phyloP scores from a whole-genome alignment of 768 basidiomycete species.

The Tremella yokohamensis region DNA sequence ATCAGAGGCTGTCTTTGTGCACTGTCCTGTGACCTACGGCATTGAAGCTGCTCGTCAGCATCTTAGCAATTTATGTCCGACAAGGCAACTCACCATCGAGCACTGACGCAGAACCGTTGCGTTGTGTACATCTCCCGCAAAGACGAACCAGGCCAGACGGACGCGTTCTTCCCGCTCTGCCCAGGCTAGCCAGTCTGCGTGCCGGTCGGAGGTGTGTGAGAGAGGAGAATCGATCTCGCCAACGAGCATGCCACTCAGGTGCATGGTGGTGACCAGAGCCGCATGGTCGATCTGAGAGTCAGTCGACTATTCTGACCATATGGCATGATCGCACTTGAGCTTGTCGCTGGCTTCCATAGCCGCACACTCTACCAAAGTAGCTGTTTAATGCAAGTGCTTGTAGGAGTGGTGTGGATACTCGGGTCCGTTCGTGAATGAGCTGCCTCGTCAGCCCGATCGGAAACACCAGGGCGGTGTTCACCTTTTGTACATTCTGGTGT shows the following conservation, averaged over 20 bases:
- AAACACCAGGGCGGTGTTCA: too few species aligned
- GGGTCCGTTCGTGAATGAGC: neutral
- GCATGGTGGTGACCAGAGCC: neutral
- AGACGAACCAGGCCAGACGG: constrained; percentile 10
- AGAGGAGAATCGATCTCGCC: neutral
- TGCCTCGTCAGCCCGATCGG: too few species aligned
- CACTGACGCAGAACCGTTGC: constrained; percentile 7
- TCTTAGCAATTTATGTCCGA: neutral
- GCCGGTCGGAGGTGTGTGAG: neutral
- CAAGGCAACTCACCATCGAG: constrained; percentile 2
- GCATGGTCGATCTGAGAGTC: constrained; percentile 9
- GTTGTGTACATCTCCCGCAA: constrained; percentile 5
- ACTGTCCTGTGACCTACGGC: constrained; percentile 1
- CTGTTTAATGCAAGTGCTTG: constrained; percentile 8
- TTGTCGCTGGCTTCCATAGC: neutral
- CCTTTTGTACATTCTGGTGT: constrained; percentile 5
- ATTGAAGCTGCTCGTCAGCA: constrained; percentile 11
- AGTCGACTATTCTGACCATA: neutral
- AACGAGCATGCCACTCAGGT: constrained; percentile 7
- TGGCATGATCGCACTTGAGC: constrained; percentile 8
- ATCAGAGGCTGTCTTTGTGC: too few species aligned
- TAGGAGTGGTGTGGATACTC: neutral
- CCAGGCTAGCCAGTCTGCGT: constrained; percentile 8
- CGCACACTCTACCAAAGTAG: constrained; percentile 10
- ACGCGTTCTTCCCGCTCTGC: constrained; percentile 9